Conservation (phyloP, 768 basidiomycete genomes). For the Naganishia antarctica region DNA sequence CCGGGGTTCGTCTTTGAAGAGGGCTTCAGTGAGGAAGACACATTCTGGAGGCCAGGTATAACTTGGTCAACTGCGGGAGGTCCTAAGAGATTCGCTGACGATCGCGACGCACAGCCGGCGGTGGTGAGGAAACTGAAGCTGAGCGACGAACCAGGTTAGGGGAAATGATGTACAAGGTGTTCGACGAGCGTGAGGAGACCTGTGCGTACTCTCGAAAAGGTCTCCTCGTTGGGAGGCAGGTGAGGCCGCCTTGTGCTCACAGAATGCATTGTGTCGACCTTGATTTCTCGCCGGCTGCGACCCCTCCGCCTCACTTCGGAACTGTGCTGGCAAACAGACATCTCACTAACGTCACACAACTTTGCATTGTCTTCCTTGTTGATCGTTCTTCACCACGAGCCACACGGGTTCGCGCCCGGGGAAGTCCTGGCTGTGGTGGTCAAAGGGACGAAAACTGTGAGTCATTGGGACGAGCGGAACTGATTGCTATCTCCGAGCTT, state of each 20-base stretch:
- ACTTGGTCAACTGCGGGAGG: too few species aligned
- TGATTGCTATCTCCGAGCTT: too few species aligned
- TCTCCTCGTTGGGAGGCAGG: too few species aligned
- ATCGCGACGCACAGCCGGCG: not conserved
- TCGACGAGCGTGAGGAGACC: slow-evolving; percentile 32
- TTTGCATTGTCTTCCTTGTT: slow-evolving; percentile 39
- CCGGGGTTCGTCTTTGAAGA: slow-evolving; percentile 39
- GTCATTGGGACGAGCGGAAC: too few species aligned
- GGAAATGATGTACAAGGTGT: slow-evolving; percentile 40
- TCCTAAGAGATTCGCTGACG: too few species aligned
- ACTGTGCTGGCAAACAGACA: slow-evolving; percentile 28
- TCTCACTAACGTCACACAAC: slow-evolving; percentile 43
- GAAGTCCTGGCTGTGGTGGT: slow-evolving; percentile 46
- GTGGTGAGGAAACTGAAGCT: slow-evolving; percentile 26
- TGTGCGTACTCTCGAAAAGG: slow-evolving; percentile 36
- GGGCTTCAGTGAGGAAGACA: slow-evolving; percentile 41
- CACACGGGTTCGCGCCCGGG: slow-evolving; percentile 39
- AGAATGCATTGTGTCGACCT: not conserved
- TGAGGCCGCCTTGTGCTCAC: too few species aligned
- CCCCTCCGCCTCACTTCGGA: not conserved
- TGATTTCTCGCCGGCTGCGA: not conserved
- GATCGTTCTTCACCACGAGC: slow-evolving; percentile 39
- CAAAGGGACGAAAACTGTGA: slow-evolving; percentile 33
- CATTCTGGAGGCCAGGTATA: slow-evolving; percentile 36
- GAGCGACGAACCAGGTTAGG: slow-evolving; percentile 24